Conservation (phyloP, 805 yeast genomes). For the Cyberlindnera bimundalis region DNA sequence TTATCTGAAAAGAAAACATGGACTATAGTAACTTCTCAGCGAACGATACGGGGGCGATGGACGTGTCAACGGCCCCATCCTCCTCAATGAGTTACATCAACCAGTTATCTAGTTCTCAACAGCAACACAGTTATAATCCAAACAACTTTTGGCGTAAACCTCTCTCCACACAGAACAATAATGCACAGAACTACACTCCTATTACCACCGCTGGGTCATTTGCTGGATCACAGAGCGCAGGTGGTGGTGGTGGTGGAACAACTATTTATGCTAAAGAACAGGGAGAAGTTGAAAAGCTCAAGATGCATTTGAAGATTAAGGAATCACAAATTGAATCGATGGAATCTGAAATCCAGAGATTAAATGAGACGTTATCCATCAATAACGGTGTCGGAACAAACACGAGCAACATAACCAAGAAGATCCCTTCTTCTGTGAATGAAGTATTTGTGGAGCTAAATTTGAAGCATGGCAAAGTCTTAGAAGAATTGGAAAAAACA, state of each 20-base stretch:
- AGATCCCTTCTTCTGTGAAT: constrained; percentile 42
- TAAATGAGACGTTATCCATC: constrained; percentile 28
- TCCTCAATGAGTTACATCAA: constrained; percentile 10
- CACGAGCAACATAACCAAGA: not conserved
- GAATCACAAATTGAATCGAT: constrained; percentile 46
- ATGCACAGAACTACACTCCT: not conserved
- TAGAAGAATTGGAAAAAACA: constrained; percentile 55
- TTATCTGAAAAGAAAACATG: constrained; percentile 10
- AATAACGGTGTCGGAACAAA: not conserved
- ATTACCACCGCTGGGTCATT: constrained; percentile 3
- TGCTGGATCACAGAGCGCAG: not conserved
- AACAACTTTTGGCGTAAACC: constrained; percentile 15
- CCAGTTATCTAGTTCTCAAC: constrained; percentile 7
- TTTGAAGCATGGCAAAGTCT: constrained; percentile 42
- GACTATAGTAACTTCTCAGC: not conserved
- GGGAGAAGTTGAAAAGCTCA: constrained; percentile 36
- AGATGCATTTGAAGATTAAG: constrained; percentile 51
- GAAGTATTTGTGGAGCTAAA: constrained; percentile 48
- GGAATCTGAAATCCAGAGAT: constrained; percentile 40
- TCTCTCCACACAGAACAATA: constrained; percentile 2
- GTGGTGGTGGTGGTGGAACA: not conserved
- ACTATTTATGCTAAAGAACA: not conserved
- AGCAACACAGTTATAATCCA: constrained; percentile 6
- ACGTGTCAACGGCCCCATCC: constrained; percentile 17
- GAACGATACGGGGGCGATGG: constrained; percentile 12